Conservation (phyloP, 164 flowering plant genomes). For the Sedum album region DNA sequence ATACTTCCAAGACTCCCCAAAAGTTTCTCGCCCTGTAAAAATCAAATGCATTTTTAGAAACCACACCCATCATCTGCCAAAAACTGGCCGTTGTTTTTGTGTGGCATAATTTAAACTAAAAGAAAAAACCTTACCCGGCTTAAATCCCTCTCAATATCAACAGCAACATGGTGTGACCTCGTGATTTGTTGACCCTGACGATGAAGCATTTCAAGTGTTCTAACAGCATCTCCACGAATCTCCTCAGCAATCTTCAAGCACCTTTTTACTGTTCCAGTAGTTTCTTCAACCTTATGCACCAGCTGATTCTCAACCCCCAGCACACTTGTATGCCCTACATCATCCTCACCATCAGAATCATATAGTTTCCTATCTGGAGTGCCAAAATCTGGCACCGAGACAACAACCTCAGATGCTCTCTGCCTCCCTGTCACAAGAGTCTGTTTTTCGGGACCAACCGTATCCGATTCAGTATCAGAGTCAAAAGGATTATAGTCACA, state of each 20-base stretch:
- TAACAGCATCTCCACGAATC: slow-evolving; percentile 57
- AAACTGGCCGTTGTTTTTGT: neutral
- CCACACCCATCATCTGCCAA: neutral
- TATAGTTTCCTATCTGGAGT: too few relatives aligned
- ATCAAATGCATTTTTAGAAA: neutral
- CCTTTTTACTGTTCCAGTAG: slow-evolving; percentile 40
- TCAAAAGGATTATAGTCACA: slow-evolving; percentile 3
- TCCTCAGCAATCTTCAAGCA: slow-evolving; percentile 76
- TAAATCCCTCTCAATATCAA: slow-evolving; percentile 57
- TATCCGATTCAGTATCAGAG: slow-evolving; percentile 3
- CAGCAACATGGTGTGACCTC: slow-evolving; percentile 52
- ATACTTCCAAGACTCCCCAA: slow-evolving; percentile 32
- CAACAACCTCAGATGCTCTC: neutral
- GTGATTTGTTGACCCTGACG: slow-evolving; percentile 79
- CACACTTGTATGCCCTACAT: slow-evolving; percentile 13
- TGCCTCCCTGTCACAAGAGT: neutral
- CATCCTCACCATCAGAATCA: too few relatives aligned
- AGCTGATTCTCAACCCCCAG: slow-evolving; percentile 66
- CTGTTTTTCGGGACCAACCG: neutral
- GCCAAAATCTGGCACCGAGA: too few relatives aligned
- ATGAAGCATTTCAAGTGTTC: slow-evolving; percentile 59
- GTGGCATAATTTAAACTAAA: neutral
- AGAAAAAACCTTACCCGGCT: slow-evolving; percentile 33
- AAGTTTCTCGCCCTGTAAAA: neutral
- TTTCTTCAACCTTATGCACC: slow-evolving; percentile 60